These are phyloP conservation scores for Quercus cerris DNA, from an alignment of 306 rosid species.

Conservation along the genomic window DNA sequence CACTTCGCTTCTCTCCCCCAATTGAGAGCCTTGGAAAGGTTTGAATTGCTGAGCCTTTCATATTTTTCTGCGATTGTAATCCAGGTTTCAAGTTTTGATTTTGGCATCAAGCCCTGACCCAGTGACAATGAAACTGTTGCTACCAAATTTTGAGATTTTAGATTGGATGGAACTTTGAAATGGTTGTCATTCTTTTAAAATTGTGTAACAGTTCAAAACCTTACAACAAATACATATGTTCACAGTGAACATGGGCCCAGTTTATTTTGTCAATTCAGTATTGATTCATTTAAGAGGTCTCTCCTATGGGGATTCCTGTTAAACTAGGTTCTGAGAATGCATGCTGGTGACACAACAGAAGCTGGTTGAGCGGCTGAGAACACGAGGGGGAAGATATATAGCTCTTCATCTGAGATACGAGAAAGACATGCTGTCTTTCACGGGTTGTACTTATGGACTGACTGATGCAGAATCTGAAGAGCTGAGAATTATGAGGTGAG, in stretches of 20 bases:
- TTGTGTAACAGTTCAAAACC: not conserved
- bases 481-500: slow-evolving; percentile 84
- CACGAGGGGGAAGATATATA: slow-evolving; percentile 76
- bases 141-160: not conserved
- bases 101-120: not conserved
- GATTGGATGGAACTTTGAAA: not conserved
- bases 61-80: not conserved
- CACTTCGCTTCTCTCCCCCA: slow-evolving; percentile 80
- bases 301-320: slow-evolving; percentile 84
- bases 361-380: slow-evolving; percentile 91
- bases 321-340: slow-evolving; percentile 97
- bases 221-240: not conserved
- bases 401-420: slow-evolving; percentile 95
- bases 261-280: slow-evolving; percentile 31
- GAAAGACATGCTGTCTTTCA: slow-evolving; percentile 93
- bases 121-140: not conserved
- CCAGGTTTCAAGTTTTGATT: not conserved
- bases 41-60: slow-evolving; percentile 19
- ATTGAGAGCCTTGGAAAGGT: slow-evolving; percentile 89
- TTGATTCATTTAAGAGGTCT: slow-evolving; percentile 86
- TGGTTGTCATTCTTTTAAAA: not conserved
- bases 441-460: slow-evolving; percentile 87
- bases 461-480: slow-evolving; percentile 78
- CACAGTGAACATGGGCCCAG: slow-evolving; percentile 34
- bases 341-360: slow-evolving; percentile 92